Conservation (phyloP, 228 moss, liverwort and hornwort genomes). For the Sphagnum magellanicum region DNA sequence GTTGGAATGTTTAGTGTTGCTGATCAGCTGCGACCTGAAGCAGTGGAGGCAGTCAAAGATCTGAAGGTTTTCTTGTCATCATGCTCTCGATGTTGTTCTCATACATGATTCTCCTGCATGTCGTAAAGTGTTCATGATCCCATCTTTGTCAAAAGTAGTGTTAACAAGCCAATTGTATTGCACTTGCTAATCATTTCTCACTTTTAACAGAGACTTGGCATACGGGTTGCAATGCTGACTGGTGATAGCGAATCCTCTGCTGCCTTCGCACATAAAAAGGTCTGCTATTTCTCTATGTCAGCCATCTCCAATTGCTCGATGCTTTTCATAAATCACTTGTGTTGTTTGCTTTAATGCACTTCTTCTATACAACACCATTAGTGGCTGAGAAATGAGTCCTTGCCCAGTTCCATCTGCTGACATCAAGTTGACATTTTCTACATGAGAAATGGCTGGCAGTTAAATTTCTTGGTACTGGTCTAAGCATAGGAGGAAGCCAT, state of each 20-base stretch:
- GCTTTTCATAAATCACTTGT: too few species aligned
- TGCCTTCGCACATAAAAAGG: constrained; percentile 33
- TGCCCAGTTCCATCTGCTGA: too few species aligned
- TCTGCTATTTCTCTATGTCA: not conserved
- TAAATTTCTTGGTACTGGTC: too few species aligned
- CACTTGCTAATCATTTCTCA: not conserved
- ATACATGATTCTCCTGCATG: not conserved
- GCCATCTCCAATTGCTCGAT: too few species aligned
- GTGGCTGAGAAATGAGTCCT: too few species aligned
- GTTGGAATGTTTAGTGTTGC: constrained; percentile 38
- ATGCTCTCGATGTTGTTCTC: not conserved
- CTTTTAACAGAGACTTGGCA: constrained; percentile 31
- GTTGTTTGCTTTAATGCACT: too few species aligned
- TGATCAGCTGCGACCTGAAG: constrained; percentile 39
- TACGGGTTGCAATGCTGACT: constrained; percentile 40
- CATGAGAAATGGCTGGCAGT: too few species aligned
- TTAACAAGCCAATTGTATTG: not conserved
- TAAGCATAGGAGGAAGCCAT: too few species aligned
- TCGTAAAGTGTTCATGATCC: too few species aligned
- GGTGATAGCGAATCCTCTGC: constrained; percentile 40
- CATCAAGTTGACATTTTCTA: too few species aligned
- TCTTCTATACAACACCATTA: too few species aligned
- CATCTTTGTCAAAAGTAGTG: too few species aligned
- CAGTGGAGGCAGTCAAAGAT: constrained; percentile 25
- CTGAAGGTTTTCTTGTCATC: constrained; percentile 19